Base-by-base conservation (phyloP, 2,329 filamentous ascomycete species). In the Lachnellula cervina region DNA sequence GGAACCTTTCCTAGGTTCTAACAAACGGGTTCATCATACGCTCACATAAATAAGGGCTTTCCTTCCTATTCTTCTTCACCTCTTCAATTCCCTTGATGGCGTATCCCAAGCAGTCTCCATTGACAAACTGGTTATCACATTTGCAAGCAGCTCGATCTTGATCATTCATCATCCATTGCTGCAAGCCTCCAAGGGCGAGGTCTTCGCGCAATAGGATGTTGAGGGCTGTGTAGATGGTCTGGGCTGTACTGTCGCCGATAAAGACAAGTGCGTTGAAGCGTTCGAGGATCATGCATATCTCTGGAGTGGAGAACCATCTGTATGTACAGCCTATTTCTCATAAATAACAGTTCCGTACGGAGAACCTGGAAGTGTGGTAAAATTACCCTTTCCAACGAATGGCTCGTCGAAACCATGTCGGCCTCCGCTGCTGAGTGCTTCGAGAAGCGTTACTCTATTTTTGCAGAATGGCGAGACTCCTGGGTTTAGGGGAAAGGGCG, bases 221-320 rank as follows among this genome's bases (percentile, higher is more conserved):
- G 59, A 77, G 70, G 25, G 71, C 74, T n/a, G 70, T 69, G 60
- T 77, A 77, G 46, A 75, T 68, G 38, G 70, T 66, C 50, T 69
- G 67, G 16, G 74, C 64, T 32, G 69, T 64, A 43, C 71, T 65
- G 54, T 77, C 74, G 23, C 74, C 74, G 44, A 76, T 58, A 54
- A 77, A 77, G 17, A 72, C 58, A 5, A 77, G 56, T 17, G 67
- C 65, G 47, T 73, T 72, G 57, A 76, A 76, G 40, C 73, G 70
- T 52, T 71, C 69, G 25, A 77, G 66, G 19, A 76, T 74, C 63
- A 73, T 72, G 61, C 75, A 77, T 44, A 75, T 72, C 54, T 77
- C 73, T 8, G 64, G 54, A 3, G 69, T 67, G 7, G 69, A 65
- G 57, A 72, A 76, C 74, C 74, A 77, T 45, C 67, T 70, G 58